Base-by-base conservation (phyloP, 23 red algal genomes). In the Agarophyton chilense region DNA sequence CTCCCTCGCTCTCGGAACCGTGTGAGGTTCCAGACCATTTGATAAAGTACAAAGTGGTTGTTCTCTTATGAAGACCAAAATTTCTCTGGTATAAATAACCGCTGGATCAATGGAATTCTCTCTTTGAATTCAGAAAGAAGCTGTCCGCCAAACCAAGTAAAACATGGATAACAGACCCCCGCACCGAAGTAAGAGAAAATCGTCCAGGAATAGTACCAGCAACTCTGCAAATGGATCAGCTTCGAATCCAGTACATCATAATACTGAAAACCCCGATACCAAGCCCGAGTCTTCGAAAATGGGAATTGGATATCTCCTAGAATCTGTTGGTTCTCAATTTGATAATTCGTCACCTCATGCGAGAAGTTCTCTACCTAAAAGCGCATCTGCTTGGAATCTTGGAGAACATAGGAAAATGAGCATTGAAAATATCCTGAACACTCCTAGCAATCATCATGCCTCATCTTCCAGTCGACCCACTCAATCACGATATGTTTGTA, bases 251-350 rank as follows among this genome's bases (percentile, higher is more conserved):
- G 29, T 12, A 17, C 9, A 31, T 33, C 9, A 38, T 26, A 18
- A 36, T 65, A 29, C 2, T 18, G 21, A 6, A n/a, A n/a, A n/a
- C n/a, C n/a, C n/a, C n/a, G n/a, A n/a, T n/a, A n/a, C n/a, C n/a
- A n/a, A n/a, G n/a, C n/a, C n/a, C n/a, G n/a, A n/a, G n/a, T n/a
- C 60, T 11, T 49, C 68, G 33, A 74, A 74, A 49, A 74, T 74
- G 68, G 24, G 43, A 10, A 74, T 74, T 39, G 68, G 39, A 9
- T 74, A 74, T 29, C 60, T 65, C 35, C 31, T 65, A 10, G 60
- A 65, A 3, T 1, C 31, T 25, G 2, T 29, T 1, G 10, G 60
- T 1, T 65, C 60, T 16, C 14, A 31, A 12, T 0, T 29, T 36
- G 31, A 10, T 18, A 12, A 31, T 65, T 35, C 60, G 33, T 18